Evolutionary conservation across 495 filamentous ascomycete genomes (phyloP), one percentile per base, ranked within the genome.

Genomic region (Penicillium lividum): DNA sequence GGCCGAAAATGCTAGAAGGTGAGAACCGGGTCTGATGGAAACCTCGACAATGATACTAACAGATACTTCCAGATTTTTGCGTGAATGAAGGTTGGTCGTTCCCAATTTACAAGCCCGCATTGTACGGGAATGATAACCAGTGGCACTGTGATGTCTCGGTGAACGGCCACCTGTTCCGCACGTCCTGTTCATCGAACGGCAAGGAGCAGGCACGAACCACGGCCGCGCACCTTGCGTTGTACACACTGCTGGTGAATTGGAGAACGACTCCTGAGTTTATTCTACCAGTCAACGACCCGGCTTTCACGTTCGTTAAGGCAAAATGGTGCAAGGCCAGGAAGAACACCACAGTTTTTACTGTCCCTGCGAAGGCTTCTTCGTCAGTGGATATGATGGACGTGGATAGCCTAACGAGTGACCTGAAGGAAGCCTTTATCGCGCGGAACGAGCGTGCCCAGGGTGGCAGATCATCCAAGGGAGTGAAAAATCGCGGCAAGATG

Each of bases 1-100:
- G 74, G 74, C 33, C 52, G 4, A 42, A 54, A 18, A 18, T 76
- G 28, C 58, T 77, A 1, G 31, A 66, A 18, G 68, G 75, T 73
- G 53, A 70, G 66, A 27, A n/a, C 15, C 15, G 6, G 15, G 13
- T 40, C 45, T 36, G 46, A 27, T 43, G 44, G 6, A 10, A 54
- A 25, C 25, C 18, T 31, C 31, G 46, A 16, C 8, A 49, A 6
- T 8, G 1, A 33, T 49, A 25, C 25, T 56, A 11, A 45, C 57
- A n/a, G 7, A 15, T 10, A 33, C 30, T 48, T 56, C 6, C 40
- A 76, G 71, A 64, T 0, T 72, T 65, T 36, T 73, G 70, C 33
- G n/a, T 30, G 7, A 57, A 58, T 13, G 58, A 65, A n/a, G 45
- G 57, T 1, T 40, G 57, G 18, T 44, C 47, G 6, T n/a, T 13